Conservation (phyloP, 441 rosid genomes). For the Mallotus japonicus region DNA sequence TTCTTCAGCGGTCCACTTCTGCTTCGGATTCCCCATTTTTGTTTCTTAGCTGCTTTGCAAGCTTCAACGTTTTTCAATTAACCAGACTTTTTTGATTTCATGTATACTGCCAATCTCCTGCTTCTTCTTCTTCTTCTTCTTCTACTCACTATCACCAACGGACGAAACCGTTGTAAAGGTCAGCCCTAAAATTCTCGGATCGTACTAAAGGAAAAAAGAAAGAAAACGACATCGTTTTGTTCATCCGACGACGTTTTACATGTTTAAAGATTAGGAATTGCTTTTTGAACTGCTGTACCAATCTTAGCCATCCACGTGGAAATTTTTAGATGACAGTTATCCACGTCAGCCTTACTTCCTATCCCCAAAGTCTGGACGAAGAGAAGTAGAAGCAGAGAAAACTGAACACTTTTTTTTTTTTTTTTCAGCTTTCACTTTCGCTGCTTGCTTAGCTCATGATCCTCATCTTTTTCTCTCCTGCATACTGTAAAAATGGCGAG, state of each 20-base stretch:
- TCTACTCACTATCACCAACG: not conserved
- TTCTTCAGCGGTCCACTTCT: conserved; percentile 68
- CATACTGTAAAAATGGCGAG: conserved; percentile 35
- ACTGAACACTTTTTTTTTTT: not conserved
- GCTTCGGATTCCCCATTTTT: conserved; percentile 68
- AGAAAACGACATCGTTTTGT: conserved; percentile 1
- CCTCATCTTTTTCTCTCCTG: not conserved
- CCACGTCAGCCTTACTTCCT: conserved; percentile 35
- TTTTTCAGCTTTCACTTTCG: not conserved
- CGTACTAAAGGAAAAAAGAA: not conserved
- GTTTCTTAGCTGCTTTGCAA: not conserved
- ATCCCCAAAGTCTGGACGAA: conserved; percentile 20
- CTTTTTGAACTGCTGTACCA: conserved; percentile 10
- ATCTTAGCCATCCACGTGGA: conserved; percentile 38
- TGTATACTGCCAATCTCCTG: too few species aligned
- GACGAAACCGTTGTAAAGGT: conserved; percentile 16
- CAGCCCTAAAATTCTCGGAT: conserved; percentile 25
- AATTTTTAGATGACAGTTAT: conserved; percentile 23
- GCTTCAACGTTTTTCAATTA: not conserved
- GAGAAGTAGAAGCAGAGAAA: not conserved
- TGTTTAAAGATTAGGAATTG: conserved; percentile 1
- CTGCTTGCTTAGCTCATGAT: not conserved
- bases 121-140: not conserved
- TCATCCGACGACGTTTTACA: not conserved
- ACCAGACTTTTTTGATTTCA: not conserved